Percentiles rank a stretch among this genome's conserved stretches.
These are phyloP conservation scores for Exophiala sp. DNA, from an alignment of 2,329 filamentous ascomycete genomes.

Conservation along the genomic window DNA sequence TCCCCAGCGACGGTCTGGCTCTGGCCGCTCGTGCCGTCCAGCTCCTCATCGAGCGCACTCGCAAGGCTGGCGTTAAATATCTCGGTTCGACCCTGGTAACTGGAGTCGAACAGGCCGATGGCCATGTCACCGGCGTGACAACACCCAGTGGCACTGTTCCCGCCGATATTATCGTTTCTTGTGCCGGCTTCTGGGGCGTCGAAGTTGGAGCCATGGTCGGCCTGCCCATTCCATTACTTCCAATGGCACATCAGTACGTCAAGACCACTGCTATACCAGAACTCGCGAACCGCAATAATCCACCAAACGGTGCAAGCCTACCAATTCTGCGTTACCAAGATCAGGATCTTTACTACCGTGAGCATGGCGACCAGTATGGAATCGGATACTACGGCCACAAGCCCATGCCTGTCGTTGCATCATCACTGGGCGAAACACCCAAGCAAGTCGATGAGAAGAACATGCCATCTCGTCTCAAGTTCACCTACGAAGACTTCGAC, in stretches of 20 bases:
- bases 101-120: slow-evolving; percentile 50
- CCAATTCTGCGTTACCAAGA: slow-evolving; percentile 63
- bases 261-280: slow-evolving; percentile 56
- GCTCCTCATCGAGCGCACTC: slow-evolving; percentile 57
- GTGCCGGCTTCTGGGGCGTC: slow-evolving; percentile 64
- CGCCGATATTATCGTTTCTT: slow-evolving; percentile 61
- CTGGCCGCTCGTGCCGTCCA: slow-evolving; percentile 61
- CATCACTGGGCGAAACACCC: slow-evolving; percentile 52
- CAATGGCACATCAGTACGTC: slow-evolving; percentile 62
- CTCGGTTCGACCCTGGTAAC: slow-evolving; percentile 56
- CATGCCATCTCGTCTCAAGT: slow-evolving; percentile 62
- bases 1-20: slow-evolving; percentile 60
- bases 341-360: slow-evolving; percentile 62
- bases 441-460: slow-evolving; percentile 55
- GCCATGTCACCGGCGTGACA: slow-evolving; percentile 55
- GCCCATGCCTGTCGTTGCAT: slow-evolving; percentile 58
- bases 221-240: slow-evolving; percentile 56
- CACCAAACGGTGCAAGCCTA: slow-evolving; percentile 50
- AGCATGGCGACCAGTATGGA: slow-evolving; percentile 60
- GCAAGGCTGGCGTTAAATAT: slow-evolving; percentile 57
- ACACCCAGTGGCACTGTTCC: slow-evolving; percentile 50
- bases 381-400: slow-evolving; percentile 64
- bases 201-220: slow-evolving; percentile 62
- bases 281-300: slow-evolving; percentile 41
- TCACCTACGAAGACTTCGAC: slow-evolving; percentile 59